A percentile compares a stretch with the other conserved stretches of the same genome.
Evolutionary conservation across 2,329 filamentous ascomycete species (phyloP).

Genomic region (Pochonia chlamydosporia): DNA sequence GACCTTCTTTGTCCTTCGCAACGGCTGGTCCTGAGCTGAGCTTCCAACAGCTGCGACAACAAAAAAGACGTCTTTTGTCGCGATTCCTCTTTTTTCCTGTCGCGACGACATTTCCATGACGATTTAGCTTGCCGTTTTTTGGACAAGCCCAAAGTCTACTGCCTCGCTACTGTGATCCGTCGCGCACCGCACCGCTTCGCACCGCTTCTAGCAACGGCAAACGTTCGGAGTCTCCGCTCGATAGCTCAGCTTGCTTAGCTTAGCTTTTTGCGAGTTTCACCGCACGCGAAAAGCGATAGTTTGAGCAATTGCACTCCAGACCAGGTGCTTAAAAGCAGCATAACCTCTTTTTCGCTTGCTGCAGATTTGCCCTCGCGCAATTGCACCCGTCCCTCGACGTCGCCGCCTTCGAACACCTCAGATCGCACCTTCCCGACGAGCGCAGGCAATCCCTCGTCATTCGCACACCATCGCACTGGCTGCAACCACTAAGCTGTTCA

Average conservation of each 20-base stretch:
- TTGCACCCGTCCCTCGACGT: background rate
- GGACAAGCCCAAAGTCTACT: background rate
- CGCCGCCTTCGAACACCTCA: no score
- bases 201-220: background rate
- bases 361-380: background rate
- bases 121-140: background rate
- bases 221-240: background rate
- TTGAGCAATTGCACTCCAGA: no score
- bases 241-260: background rate
- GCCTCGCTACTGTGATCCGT: background rate
- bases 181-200: no score
- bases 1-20: background rate
- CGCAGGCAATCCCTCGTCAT: background rate
- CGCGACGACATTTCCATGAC: no score
- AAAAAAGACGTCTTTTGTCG: background rate
- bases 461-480: background rate
- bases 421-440: background rate
- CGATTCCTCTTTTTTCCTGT: no score
- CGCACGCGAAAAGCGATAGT: no score
- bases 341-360: no score
- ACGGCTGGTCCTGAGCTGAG: constrained; percentile 4
- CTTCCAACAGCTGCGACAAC: background rate
- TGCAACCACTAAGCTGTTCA: no score
- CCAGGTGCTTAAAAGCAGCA: no score
- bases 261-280: no score